phyloP scores from a whole-genome alignment of 1,284 basidiomycete species.

The Wolfiporia cocos region DNA sequence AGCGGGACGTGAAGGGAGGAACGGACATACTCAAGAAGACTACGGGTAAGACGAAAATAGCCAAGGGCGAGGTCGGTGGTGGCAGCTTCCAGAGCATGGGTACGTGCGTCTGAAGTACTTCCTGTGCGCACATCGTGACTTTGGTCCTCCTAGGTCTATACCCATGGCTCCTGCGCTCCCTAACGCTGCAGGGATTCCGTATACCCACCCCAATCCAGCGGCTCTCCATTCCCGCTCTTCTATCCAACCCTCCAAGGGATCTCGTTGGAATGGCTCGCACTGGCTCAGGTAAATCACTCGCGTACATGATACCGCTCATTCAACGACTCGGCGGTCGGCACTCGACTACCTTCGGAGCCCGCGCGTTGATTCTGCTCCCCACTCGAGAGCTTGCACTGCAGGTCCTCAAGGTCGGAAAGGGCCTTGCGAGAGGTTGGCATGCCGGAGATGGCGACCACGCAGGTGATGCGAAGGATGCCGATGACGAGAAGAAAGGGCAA shows the following conservation, averaged over 20 bases:
- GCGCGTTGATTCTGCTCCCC: slow-evolving; percentile 88
- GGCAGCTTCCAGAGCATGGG: slow-evolving; percentile 89
- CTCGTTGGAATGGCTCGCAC: slow-evolving; percentile 98
- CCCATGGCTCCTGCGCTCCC: slow-evolving; percentile 77
- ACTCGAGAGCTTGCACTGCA: slow-evolving; percentile 94
- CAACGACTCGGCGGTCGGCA: slow-evolving; percentile 84
- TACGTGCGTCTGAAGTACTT: slow-evolving; percentile 28
- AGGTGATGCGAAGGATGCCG: slow-evolving; percentile 52
- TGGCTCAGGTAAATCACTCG: slow-evolving; percentile 96
- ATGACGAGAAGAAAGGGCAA: slow-evolving; percentile 57
- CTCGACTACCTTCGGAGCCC: slow-evolving; percentile 75
- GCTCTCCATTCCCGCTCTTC: slow-evolving; percentile 81
- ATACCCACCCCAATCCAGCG: slow-evolving; percentile 97
- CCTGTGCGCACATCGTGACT: not conserved
- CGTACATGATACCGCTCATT: slow-evolving; percentile 91
- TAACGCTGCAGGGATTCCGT: slow-evolving; percentile 91
- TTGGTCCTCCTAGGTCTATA: slow-evolving; percentile 83
- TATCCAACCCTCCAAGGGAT: slow-evolving; percentile 85
- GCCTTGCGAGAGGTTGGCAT: slow-evolving; percentile 78
- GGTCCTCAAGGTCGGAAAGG: slow-evolving; percentile 92
- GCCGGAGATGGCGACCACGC: slow-evolving; percentile 54
- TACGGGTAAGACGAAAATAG: slow-evolving; percentile 58
- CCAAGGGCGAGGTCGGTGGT: slow-evolving; percentile 72
- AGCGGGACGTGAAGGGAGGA: slow-evolving; percentile 62
- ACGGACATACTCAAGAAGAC: slow-evolving; percentile 66